phyloP scores from a whole-genome alignment of 768 basidiomycete genomes.

The Gloeophyllum trabeum region DNA sequence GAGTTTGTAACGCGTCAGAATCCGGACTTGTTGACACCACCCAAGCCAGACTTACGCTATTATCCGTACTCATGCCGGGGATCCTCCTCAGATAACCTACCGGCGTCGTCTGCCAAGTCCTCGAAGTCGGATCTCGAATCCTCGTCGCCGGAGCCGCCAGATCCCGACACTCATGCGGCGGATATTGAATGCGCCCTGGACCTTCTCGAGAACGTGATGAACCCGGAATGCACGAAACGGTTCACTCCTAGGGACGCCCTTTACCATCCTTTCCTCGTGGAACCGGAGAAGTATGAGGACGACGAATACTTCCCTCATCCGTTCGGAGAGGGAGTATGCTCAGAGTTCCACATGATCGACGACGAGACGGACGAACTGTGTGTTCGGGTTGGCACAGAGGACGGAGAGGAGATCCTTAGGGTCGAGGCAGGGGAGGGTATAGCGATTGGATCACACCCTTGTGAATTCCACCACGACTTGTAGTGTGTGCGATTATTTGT shows the following conservation, averaged over 20 bases:
- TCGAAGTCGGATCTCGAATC: constrained; percentile 10
- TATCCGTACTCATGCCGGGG: constrained; percentile 34
- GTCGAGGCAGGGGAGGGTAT: constrained; percentile 19
- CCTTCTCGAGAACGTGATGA: constrained; percentile 62
- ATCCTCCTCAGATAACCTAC: constrained; percentile 15
- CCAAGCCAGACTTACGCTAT: constrained; percentile 34
- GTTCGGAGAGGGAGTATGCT: constrained; percentile 58
- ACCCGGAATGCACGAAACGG: constrained; percentile 68
- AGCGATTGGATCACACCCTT: constrained; percentile 20
- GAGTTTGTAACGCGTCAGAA: constrained; percentile 73
- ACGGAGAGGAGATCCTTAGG: constrained; percentile 15
- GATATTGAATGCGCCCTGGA: constrained; percentile 64
- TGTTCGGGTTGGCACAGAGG: constrained; percentile 30
- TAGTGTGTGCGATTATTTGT: constrained; percentile 1
- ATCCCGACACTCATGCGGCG: constrained; percentile 27
- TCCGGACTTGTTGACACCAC: constrained; percentile 48
- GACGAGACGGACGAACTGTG: constrained; percentile 44
- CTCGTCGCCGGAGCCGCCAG: constrained; percentile 14
- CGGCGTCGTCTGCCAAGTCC: constrained; percentile 12
- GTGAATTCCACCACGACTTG: constrained; percentile 20
- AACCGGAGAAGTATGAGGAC: constrained; percentile 35
- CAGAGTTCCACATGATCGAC: constrained; percentile 47
- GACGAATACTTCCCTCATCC: constrained; percentile 64
- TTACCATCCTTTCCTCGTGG: constrained; percentile 66
- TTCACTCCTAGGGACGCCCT: constrained; percentile 70